Evolutionary conservation across 2,329 filamentous ascomycete species (phyloP), one percentile per base, ranked within the genome.

Genomic region (Orbilia javanica): DNA sequence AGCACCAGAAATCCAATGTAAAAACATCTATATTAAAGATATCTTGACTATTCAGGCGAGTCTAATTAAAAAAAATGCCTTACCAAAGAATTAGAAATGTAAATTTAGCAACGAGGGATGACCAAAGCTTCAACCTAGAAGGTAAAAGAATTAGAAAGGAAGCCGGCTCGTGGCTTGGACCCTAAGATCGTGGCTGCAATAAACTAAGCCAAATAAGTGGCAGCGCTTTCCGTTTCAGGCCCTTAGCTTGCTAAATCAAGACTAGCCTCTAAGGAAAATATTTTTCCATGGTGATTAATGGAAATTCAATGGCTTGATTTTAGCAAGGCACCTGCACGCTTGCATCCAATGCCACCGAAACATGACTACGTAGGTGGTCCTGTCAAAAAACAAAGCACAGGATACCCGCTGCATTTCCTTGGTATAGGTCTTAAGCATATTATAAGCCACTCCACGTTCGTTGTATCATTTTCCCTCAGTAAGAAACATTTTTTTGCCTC

Each of bases 181-280:
- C 4, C 18, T 36, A 57, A 34, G 11, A 39, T 44, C 27, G 34
- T 66, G 69, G 69, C 69, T 73, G n/a, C 25, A 11, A 50, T 6
- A 15, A 22, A 52, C 69, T 73, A 73, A 66, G 29, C 69, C 60
- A 60, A 60, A 66, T 42, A 36, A 31, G 60, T 36, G 25, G 34
- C 27, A 60, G 29, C 6, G 50, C 27, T 22, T 73, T 65, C 69
- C 60, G 20, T 4, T 73, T 66, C 42, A 4, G 39, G 60, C 13
- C 15, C 3, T 18, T 27, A 7, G 10, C n/a, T 27, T 20, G 31
- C 48, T 50, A 20, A 42, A 60, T 29, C 8, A 4, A 48, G 60
- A 27, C 44, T 46, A 64, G 39, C 7, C 10, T 34, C 1, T 60
- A 8, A 50, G 34, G 36, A 42, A 65, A 66, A 50, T 36, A 60